Percentiles rank a stretch among this genome's conserved stretches.
These are phyloP conservation scores for Acacia pycnantha DNA, from an alignment of 331 rosid genomes.

Conservation along the genomic window DNA sequence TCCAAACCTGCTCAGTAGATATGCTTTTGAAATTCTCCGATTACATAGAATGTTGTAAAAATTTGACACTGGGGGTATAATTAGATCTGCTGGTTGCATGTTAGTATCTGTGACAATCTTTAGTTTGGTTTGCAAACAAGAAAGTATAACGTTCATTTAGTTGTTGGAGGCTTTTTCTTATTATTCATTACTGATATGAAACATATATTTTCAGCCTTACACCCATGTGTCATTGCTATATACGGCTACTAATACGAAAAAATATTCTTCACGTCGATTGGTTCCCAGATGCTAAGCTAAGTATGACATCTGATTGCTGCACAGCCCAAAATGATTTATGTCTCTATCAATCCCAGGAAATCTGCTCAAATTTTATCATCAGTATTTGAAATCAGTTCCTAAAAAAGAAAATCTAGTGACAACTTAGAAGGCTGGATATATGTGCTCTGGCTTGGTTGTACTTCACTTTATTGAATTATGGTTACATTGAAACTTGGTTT, in stretches of 20 bases:
- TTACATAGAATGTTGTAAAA: neutral
- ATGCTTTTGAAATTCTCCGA: neutral
- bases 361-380: neutral
- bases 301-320: neutral
- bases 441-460: neutral
- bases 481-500: neutral
- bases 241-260: neutral
- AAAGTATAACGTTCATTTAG: neutral
- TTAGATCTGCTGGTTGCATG: neutral
- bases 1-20: neutral
- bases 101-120: neutral
- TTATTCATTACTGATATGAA: neutral
- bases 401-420: neutral
- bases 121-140: neutral
- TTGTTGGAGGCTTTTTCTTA: neutral
- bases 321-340: neutral
- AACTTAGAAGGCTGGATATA: neutral
- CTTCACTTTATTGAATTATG: neutral
- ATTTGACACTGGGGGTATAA: neutral
- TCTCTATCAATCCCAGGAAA: neutral
- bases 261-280: neutral
- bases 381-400: neutral
- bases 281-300: neutral
- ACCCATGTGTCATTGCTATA: neutral
- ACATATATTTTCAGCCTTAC: neutral